Evolutionary conservation across 2,329 filamentous ascomycete species (phyloP), one percentile per base, ranked within the genome.

Genomic region (Lachnellula suecica): DNA sequence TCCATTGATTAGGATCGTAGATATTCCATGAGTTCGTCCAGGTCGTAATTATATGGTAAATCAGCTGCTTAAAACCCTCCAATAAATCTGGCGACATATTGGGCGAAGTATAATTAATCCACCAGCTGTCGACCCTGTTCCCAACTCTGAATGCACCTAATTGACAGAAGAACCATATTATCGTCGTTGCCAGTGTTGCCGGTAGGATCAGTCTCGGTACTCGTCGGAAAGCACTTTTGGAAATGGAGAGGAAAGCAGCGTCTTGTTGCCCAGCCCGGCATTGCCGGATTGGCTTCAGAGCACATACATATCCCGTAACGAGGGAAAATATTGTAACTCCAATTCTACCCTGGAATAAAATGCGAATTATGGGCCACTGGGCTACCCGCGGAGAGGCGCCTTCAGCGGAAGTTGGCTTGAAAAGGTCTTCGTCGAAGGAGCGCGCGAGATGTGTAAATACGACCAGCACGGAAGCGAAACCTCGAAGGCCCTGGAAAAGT

Each of bases 241-340:
- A 76, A 56, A 86, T 75, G 35, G 77, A 74, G 19, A 64, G 70
- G 57, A 82, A 78, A 11, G 81, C 80, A 1, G 72, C 73, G 38
- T 80, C 74, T 51, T 75, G 74, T 59, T 80, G 75, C 47, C 79
- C 81, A 27, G 77, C 70, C 48, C 79, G 75, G 61, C 73, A 78
- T 47, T 80, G 75, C 49, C 76, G 74, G 53, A 85, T 75, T 15
- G 82, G 79, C 61, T 84, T 84, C 47, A 85, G 73, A 3, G 80
- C 78, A 68, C 83, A 85, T 47, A 85, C 82, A 61, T 84, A 85
- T 51, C 82, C 82, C 20, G 83, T 82, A 35, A 85, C 81, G 43
- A 87, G 74, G 62, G 84, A 79, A 68, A 87, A 87, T 57, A 87
- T 82, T 13, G 82, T 79, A 2, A 87, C 84, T 67, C 84, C 85